Conservation (phyloP, 176 grass and related monocot genomes). For the Bromus sterilis region DNA sequence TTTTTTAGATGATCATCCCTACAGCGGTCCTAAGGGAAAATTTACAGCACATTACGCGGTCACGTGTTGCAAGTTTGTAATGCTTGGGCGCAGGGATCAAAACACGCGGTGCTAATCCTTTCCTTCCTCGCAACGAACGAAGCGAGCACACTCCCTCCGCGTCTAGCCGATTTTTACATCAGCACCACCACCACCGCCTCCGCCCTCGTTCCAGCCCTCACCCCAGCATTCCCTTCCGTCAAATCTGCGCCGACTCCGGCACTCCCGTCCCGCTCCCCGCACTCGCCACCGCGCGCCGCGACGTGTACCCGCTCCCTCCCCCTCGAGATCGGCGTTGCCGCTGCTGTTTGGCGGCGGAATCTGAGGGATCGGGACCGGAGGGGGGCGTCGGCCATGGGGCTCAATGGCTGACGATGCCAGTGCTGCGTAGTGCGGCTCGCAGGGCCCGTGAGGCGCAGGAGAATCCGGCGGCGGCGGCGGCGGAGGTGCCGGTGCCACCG, state of each 20-base stretch:
- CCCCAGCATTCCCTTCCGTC: neutral
- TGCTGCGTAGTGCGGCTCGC: slow-evolving; percentile 52
- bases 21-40: neutral
- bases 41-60: neutral
- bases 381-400: slow-evolving; percentile 15
- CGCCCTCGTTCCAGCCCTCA: neutral
- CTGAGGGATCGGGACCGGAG: neutral
- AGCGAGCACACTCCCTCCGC: neutral
- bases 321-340: slow-evolving; percentile 35
- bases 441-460: slow-evolving; percentile 67
- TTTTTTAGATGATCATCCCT: neutral
- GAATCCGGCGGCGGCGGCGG: slow-evolving; percentile 34
- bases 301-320: neutral
- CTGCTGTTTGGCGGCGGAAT: slow-evolving; percentile 19
- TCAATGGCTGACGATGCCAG: slow-evolving; percentile 77
- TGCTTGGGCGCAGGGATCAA: neutral
- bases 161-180: slow-evolving; percentile 27
- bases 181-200: slow-evolving; percentile 9
- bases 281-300: slow-evolving; percentile 10
- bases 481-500: slow-evolving; percentile 20
- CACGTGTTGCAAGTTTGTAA: neutral
- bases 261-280: slow-evolving; percentile 21
- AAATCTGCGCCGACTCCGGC: slow-evolving; percentile 27
- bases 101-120: slow-evolving; percentile 4
- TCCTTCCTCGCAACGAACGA: slow-evolving; percentile 6